Conservation (phyloP, 805 yeast genomes). For the Lachancea waltii region DNA sequence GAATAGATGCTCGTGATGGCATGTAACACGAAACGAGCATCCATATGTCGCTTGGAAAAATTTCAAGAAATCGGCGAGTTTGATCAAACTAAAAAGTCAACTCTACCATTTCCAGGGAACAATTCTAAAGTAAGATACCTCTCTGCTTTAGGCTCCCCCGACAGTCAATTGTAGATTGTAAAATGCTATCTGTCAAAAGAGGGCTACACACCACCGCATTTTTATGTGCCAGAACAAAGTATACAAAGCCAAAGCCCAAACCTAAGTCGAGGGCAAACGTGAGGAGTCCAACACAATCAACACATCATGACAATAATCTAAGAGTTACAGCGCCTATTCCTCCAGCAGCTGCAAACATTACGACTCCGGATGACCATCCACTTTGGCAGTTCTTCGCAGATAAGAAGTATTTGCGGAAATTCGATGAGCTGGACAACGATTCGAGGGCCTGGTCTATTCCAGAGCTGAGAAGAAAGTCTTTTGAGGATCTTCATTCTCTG, state of each 20-base stretch:
- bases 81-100: not conserved
- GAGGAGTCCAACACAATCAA: slow-evolving; percentile 23
- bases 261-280: slow-evolving; percentile 20
- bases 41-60: not conserved
- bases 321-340: slow-evolving; percentile 74
- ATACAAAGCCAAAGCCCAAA: slow-evolving; percentile 29
- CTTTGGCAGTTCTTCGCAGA: slow-evolving; percentile 86
- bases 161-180: too few relatives aligned
- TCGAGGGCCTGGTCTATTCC: slow-evolving; percentile 83
- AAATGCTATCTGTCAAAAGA: slow-evolving; percentile 14
- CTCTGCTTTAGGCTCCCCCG: too few relatives aligned
- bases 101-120: too few relatives aligned
- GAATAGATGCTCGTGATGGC: too few relatives aligned
- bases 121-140: too few relatives aligned
- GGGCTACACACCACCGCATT: slow-evolving; percentile 34
- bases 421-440: slow-evolving; percentile 44
- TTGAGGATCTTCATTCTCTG: slow-evolving; percentile 82
- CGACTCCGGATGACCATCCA: slow-evolving; percentile 80
- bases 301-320: slow-evolving; percentile 32
- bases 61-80: not conserved
- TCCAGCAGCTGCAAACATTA: slow-evolving; percentile 69
- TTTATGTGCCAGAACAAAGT: slow-evolving; percentile 39
- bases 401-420: slow-evolving; percentile 52
- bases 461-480: slow-evolving; percentile 84
- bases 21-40: too few relatives aligned